Evolutionary conservation across 2,329 filamentous ascomycete genomes (phyloP).

Genomic region (Coniella vitis): DNA sequence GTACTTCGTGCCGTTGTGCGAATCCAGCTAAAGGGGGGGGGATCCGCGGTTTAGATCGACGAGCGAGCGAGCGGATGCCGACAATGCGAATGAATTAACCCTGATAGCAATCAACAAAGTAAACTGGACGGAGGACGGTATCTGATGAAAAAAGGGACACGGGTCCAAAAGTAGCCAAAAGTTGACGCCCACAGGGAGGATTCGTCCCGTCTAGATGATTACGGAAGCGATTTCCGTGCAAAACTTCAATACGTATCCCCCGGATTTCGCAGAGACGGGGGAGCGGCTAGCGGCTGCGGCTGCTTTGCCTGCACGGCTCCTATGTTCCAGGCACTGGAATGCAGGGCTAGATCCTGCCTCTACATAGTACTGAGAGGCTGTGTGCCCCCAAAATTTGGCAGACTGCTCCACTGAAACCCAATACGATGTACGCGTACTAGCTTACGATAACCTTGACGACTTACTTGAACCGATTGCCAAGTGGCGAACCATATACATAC

Average conservation of each 20-base stretch:
- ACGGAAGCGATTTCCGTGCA: slow-evolving; percentile 1
- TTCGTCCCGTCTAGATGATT: background rate
- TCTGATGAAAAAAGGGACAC: background rate
- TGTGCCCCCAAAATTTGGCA: slow-evolving; percentile 1
- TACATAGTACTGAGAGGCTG: background rate
- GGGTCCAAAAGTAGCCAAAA: background rate
- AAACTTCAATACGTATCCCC: background rate
- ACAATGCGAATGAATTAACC: no score
- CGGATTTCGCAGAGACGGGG: background rate
- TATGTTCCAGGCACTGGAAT: background rate
- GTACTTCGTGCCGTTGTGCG: no score
- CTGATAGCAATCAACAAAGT: no score
- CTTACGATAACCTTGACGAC: background rate
- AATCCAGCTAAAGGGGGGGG: no score
- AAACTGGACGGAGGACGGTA: no score
- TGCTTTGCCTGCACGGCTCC: background rate
- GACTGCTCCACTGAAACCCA: background rate
- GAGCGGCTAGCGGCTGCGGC: background rate
- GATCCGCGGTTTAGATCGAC: no score
- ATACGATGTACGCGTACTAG: background rate
- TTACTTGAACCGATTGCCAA: no score
- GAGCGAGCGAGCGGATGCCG: no score
- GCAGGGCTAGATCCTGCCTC: background rate
- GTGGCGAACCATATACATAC: no score
- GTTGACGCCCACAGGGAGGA: background rate